Percentiles rank a stretch among this genome's conserved stretches.
phyloP scores from a whole-genome alignment of 2,329 filamentous ascomycete genomes.

The Nectriaceae sp. region DNA sequence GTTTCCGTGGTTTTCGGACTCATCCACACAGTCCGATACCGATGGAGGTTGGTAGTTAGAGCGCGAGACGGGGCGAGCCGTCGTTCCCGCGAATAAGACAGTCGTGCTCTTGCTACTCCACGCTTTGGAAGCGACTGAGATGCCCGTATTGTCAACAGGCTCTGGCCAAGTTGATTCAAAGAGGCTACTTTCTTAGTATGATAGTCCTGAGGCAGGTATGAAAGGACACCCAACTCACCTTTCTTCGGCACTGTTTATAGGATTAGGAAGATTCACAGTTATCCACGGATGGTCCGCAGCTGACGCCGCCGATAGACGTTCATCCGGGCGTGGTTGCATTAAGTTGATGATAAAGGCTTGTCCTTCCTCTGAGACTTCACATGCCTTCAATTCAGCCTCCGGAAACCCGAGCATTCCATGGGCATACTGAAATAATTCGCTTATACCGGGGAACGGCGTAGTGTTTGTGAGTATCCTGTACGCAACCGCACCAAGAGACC shows the following conservation, averaged over 20 bases:
- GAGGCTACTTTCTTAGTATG: not conserved
- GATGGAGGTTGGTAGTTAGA: not conserved
- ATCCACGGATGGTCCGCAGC: not conserved
- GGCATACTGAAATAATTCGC: slow-evolving; percentile 2
- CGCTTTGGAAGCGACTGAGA: not conserved
- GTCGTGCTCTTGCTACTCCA: not conserved
- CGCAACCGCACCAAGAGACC: slow-evolving; percentile 11
- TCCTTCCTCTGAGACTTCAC: not conserved
- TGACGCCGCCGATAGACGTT: not conserved
- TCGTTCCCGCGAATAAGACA: not conserved
- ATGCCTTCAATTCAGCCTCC: not conserved
- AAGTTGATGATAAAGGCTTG: not conserved
- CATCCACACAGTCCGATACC: not conserved
- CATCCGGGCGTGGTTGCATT: not conserved
- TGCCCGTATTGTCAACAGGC: not conserved
- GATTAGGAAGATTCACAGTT: not conserved
- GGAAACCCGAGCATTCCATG: not conserved
- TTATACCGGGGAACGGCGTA: slow-evolving; percentile 2
- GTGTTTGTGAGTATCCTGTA: slow-evolving; percentile 9
- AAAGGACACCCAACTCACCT: not conserved
- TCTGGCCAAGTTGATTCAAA: not conserved
- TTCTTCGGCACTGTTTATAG: not conserved
- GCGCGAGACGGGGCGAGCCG: not conserved
- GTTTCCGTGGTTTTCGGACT: not conserved
- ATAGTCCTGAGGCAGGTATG: not conserved